phyloP scores from a whole-genome alignment of 768 basidiomycete species.

The Tricholoma sp. region DNA sequence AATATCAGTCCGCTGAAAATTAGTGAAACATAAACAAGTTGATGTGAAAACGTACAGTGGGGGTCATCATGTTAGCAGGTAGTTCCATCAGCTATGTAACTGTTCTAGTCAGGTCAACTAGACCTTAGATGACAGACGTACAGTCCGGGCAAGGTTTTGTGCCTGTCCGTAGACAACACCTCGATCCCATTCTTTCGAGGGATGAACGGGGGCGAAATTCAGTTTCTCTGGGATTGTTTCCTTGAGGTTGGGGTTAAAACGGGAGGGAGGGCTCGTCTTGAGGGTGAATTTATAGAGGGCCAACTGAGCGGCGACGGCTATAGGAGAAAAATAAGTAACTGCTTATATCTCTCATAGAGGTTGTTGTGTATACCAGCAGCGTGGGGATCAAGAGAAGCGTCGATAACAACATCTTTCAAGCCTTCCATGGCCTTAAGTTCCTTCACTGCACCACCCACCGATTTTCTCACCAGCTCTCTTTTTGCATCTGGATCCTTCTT shows the following conservation, averaged over 20 bases:
- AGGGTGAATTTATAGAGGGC: slow-evolving; percentile 73
- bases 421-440: slow-evolving; percentile 58
- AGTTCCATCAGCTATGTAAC: slow-evolving; percentile 66
- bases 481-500: slow-evolving; percentile 39
- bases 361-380: slow-evolving; percentile 55
- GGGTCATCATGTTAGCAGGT: slow-evolving; percentile 83
- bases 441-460: slow-evolving; percentile 71
- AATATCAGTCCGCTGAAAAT: neutral
- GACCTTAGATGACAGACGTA: slow-evolving; percentile 23
- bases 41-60: slow-evolving; percentile 46
- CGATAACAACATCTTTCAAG: slow-evolving; percentile 56
- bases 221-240: slow-evolving; percentile 48
- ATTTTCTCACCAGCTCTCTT: slow-evolving; percentile 65
- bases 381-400: slow-evolving; percentile 64
- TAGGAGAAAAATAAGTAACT: slow-evolving; percentile 2
- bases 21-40: neutral
- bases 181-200: slow-evolving; percentile 61
- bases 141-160: slow-evolving; percentile 78
- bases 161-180: slow-evolving; percentile 71
- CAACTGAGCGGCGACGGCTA: slow-evolving; percentile 76
- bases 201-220: slow-evolving; percentile 38
- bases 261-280: slow-evolving; percentile 66
- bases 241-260: slow-evolving; percentile 56
- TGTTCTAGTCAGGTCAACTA: neutral
- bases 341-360: neutral